Percentiles rank a stretch among this genome's conserved stretches.
Evolutionary conservation across 108 stramenopile species (phyloP).

Genomic region (Cyclotella sp.): DNA sequence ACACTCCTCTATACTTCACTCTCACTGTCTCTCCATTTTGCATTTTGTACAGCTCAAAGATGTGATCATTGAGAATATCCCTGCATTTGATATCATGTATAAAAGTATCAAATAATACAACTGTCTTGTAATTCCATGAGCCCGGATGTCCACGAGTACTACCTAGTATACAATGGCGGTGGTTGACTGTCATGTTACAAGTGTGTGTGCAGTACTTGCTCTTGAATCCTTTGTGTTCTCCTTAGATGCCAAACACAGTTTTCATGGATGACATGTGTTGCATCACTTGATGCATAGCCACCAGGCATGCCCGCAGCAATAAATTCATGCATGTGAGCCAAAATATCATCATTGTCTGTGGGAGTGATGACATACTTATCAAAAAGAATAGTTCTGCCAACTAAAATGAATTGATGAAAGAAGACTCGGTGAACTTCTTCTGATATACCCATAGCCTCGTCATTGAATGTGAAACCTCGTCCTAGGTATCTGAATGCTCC

Average conservation of each 20-base stretch:
- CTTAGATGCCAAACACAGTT: conserved; percentile 5
- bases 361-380: conserved; percentile 10
- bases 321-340: conserved; percentile 4
- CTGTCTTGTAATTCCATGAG: conserved; percentile 19
- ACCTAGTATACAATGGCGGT: conserved; percentile 23
- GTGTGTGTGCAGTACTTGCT: conserved; percentile 27
- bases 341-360: background rate
- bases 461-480: conserved; percentile 35
- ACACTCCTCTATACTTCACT: conserved; percentile 23
- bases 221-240: conserved; percentile 31
- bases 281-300: conserved; percentile 21
- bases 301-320: conserved; percentile 31
- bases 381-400: conserved; percentile 13
- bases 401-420: conserved; percentile 28
- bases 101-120: conserved; percentile 28
- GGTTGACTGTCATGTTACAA: conserved; percentile 27
- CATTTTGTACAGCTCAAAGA: conserved; percentile 17
- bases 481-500: conserved; percentile 29
- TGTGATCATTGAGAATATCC: background rate
- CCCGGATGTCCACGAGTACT: conserved; percentile 29
- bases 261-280: conserved; percentile 25
- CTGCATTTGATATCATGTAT: conserved; percentile 15
- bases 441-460: conserved; percentile 26
- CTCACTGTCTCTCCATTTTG: background rate
- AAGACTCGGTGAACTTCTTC: conserved; percentile 18